Evolutionary conservation across 1,284 basidiomycete genomes (phyloP).

Genomic region (Leccinum subfulvum): DNA sequence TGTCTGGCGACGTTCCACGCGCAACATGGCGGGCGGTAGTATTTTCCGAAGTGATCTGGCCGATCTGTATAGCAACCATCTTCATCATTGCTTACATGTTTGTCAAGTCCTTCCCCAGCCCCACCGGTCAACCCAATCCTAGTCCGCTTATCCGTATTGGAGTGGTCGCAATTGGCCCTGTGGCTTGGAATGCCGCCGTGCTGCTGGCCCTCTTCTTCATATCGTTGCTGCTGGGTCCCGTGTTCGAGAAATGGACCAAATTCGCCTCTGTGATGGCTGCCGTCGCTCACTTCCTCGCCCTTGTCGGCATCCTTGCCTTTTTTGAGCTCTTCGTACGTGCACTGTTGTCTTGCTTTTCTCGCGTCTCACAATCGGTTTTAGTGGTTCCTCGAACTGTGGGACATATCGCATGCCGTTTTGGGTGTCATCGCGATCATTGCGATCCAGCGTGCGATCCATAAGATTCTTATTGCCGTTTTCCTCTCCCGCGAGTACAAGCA

Average conservation of each 20-base stretch:
- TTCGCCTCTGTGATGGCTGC: constrained; percentile 92
- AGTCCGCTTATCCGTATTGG: constrained; percentile 88
- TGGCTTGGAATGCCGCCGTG: constrained; percentile 94
- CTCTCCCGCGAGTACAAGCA: constrained; percentile 94
- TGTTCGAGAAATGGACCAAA: constrained; percentile 82
- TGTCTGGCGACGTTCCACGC: constrained; percentile 88
- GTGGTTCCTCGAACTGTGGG: constrained; percentile 98
- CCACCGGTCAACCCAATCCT: constrained; percentile 60
- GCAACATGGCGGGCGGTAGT: constrained; percentile 86
- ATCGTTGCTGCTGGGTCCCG: constrained; percentile 89
- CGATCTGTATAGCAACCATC: constrained; percentile 73
- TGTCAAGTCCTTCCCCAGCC: constrained; percentile 80
- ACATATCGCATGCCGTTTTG: constrained; percentile 89
- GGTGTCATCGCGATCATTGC: constrained; percentile 84
- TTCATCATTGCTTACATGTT: constrained; percentile 90
- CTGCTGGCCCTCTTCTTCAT: constrained; percentile 86
- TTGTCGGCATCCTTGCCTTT: constrained; percentile 83
- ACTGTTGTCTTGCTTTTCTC: constrained; percentile 5
- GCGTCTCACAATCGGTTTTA: constrained; percentile 35
- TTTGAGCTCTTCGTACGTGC: constrained; percentile 90
- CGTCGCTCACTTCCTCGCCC: constrained; percentile 76
- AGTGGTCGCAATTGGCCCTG: constrained; percentile 89
- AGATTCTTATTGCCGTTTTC: constrained; percentile 90
- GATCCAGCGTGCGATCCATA: constrained; percentile 89
- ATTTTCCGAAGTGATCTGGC: constrained; percentile 84